Conservation (phyloP, 2,329 filamentous ascomycete species). For the Trichophaea hybrida region DNA sequence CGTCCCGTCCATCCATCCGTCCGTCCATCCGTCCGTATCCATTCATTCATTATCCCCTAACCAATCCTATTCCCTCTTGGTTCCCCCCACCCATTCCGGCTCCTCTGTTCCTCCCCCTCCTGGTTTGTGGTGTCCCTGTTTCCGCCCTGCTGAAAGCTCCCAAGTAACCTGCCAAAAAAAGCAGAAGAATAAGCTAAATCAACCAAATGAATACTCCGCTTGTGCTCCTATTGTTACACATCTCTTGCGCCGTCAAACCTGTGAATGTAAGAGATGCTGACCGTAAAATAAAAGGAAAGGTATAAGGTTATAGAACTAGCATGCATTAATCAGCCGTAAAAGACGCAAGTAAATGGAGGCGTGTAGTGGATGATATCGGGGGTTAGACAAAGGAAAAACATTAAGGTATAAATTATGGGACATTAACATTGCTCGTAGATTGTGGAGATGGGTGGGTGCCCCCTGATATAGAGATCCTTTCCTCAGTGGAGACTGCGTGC, state of each 20-base stretch:
- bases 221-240: constrained; percentile 2
- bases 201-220: constrained; percentile 2
- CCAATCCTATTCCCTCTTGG: not conserved
- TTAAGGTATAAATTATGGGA: not conserved
- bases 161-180: not conserved
- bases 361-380: not conserved
- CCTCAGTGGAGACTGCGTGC: not conserved
- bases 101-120: not conserved
- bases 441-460: not conserved
- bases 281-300: not conserved
- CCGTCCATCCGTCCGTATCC: not conserved
- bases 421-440: not conserved
- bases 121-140: not conserved
- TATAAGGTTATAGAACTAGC: not conserved
- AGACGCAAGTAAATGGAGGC: not conserved
- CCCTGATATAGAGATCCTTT: not conserved
- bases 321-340: not conserved
- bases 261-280: not conserved
- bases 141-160: not conserved
- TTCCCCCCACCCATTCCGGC: not conserved
- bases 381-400: not conserved
- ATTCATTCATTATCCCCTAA: not conserved
- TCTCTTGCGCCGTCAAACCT: not conserved
- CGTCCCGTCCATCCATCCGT: no score
- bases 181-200: not conserved